Evolutionary conservation across 495 filamentous ascomycete genomes (phyloP).

Genomic region (Penicillium ucsense): DNA sequence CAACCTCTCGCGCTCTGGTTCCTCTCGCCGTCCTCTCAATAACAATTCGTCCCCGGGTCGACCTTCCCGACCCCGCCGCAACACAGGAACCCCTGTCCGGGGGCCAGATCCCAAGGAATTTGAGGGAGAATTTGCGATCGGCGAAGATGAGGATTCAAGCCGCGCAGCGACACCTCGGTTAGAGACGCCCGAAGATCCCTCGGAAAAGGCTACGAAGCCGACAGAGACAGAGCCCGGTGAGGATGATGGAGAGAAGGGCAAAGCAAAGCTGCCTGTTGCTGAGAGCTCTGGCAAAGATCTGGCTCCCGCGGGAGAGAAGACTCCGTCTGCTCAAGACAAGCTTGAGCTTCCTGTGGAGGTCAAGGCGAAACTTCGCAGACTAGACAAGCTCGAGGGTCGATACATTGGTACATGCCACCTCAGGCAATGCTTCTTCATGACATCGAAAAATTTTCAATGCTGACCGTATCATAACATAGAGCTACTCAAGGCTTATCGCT

Average conservation of each 20-base stretch:
- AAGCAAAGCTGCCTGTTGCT: slow-evolving; percentile 15
- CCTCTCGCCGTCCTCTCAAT: slow-evolving; percentile 39
- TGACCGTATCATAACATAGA: slow-evolving; percentile 40
- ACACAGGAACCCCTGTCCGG: slow-evolving; percentile 42
- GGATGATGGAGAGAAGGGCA: slow-evolving; percentile 18
- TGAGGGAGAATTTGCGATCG: slow-evolving; percentile 71
- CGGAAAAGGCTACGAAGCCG: slow-evolving; percentile 9
- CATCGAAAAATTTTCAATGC: no score
- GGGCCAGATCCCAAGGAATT: slow-evolving; percentile 76
- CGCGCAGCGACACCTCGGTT: slow-evolving; percentile 44
- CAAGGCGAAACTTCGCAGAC: slow-evolving; percentile 52
- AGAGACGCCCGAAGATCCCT: slow-evolving; percentile 19
- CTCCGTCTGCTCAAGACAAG: slow-evolving; percentile 14
- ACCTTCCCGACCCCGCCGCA: slow-evolving; percentile 40
- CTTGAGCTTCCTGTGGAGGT: slow-evolving; percentile 69
- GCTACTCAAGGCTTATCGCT: slow-evolving; percentile 79
- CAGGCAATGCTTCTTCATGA: no score
- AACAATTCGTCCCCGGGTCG: slow-evolving; percentile 45
- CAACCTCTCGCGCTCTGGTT: slow-evolving; percentile 40
- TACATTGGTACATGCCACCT: slow-evolving; percentile 59
- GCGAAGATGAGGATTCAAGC: slow-evolving; percentile 59
- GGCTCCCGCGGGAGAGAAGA: slow-evolving; percentile 6
- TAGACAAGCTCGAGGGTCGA: slow-evolving; percentile 77
- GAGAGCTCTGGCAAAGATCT: slow-evolving; percentile 18
- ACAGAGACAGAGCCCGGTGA: slow-evolving; percentile 15